Percentiles rank a stretch among this genome's conserved stretches.
phyloP scores from a whole-genome alignment of 305 asterid genomes.

The Coffea humblotiana region DNA sequence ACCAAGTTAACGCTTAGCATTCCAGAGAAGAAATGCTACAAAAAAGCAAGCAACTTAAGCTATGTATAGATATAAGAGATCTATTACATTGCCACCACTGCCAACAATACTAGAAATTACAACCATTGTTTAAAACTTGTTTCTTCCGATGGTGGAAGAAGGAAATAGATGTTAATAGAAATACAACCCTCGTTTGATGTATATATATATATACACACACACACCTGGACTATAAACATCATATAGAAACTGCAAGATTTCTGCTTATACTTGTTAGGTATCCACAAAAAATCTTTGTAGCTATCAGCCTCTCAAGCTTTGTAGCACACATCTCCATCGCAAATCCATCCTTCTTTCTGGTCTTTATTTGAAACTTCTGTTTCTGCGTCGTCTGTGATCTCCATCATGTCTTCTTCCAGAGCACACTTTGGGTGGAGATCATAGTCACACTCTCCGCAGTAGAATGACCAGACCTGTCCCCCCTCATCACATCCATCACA shows the following conservation, averaged over 20 bases:
- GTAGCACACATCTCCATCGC: slow-evolving; percentile 29
- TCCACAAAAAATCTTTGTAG: not conserved
- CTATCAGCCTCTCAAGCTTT: slow-evolving; percentile 10
- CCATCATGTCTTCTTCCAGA: slow-evolving; percentile 28
- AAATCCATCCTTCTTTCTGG: slow-evolving; percentile 20
- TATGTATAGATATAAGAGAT: not conserved
- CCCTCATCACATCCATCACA: slow-evolving; percentile 65
- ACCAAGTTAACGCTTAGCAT: too few species aligned
- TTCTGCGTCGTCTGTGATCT: not conserved
- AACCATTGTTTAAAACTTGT: not conserved
- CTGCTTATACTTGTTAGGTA: not conserved
- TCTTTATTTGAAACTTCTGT: slow-evolving; percentile 11
- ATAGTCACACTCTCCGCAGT: slow-evolving; percentile 57
- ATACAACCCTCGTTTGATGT: slow-evolving; percentile 27
- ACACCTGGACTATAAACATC: not conserved
- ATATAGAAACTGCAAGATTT: not conserved
- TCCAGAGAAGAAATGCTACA: not conserved
- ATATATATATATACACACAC: too few species aligned
- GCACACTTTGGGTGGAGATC: slow-evolving; percentile 74
- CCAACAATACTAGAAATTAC: not conserved
- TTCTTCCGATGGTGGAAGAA: not conserved
- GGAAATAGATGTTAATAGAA: not conserved
- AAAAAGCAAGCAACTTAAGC: not conserved
- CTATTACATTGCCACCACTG: not conserved
- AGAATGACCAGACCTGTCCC: slow-evolving; percentile 65